Conservation (phyloP, 257 asterid species). For the Misopates orontium region DNA sequence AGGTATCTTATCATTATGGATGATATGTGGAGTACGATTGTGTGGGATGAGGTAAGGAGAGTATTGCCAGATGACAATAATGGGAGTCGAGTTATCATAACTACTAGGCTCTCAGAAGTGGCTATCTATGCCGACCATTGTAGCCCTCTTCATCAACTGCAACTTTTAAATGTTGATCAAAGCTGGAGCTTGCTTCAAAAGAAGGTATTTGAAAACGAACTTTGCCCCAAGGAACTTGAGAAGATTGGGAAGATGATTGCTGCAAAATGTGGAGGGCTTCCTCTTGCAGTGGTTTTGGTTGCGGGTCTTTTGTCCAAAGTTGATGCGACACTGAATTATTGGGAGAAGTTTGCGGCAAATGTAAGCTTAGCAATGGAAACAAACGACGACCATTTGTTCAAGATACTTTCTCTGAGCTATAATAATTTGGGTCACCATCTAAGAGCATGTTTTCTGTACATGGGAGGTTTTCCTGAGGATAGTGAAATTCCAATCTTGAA, state of each 20-base stretch:
- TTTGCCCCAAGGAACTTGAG: not conserved
- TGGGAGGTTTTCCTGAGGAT: conserved; percentile 2
- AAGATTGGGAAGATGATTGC: too few relatives aligned
- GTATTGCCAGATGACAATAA: conserved; percentile 7
- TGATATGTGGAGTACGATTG: not conserved
- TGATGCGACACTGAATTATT: not conserved
- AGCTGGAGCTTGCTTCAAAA: not conserved
- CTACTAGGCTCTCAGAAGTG: too few relatives aligned
- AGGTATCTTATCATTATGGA: conserved; percentile 8
- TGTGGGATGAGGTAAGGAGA: conserved; percentile 1
- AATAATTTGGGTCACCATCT: not conserved
- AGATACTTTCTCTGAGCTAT: conserved; percentile 15
- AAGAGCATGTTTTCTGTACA: conserved; percentile 11
- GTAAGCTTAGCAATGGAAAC: not conserved
- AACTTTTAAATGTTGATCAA: not conserved
- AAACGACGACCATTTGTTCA: not conserved
- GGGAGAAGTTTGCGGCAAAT: not conserved
- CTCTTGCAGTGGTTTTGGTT: too few relatives aligned
- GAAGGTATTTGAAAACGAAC: not conserved
- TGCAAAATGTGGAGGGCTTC: too few relatives aligned
- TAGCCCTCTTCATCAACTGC: not conserved
- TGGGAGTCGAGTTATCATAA: too few relatives aligned
- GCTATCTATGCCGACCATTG: not conserved
- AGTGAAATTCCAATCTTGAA: not conserved
- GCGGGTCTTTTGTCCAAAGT: too few relatives aligned